These are phyloP conservation scores for Phytophthora multivora DNA, from an alignment of 352 stramenopile species.

Conservation along the genomic window DNA sequence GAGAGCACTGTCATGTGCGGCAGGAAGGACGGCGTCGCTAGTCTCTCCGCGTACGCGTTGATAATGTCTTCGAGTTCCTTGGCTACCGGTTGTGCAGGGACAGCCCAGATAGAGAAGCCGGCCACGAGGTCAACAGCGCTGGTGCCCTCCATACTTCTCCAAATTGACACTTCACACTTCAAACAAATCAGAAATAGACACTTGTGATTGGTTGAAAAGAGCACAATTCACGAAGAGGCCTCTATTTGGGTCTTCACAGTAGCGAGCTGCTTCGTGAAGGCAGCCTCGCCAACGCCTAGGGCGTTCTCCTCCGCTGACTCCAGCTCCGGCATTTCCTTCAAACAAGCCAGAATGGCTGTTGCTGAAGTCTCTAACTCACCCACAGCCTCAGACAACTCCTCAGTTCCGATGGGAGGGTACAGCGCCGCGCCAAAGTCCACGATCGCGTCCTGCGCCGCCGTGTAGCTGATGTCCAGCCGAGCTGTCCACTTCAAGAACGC, in stretches of 20 bases:
- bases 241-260: constrained; percentile 67
- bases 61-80: constrained; percentile 40
- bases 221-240: constrained; percentile 45
- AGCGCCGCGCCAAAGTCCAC: constrained; percentile 85
- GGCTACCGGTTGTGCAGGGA: constrained; percentile 25
- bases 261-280: constrained; percentile 62
- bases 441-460: constrained; percentile 60
- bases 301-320: constrained; percentile 39
- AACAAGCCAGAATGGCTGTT: constrained; percentile 45
- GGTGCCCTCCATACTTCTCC: constrained; percentile 30
- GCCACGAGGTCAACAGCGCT: constrained; percentile 40
- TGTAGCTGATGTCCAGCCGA: constrained; percentile 67
- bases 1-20: constrained; percentile 71
- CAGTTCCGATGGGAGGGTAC: constrained; percentile 73
- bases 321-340: constrained; percentile 61
- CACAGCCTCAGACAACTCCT: constrained; percentile 56
- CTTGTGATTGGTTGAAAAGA: constrained; percentile 14
- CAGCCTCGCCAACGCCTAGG: constrained; percentile 46
- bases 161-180: constrained; percentile 1
- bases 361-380: constrained; percentile 37
- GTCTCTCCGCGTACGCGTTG: constrained; percentile 36
- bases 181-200: neutral
- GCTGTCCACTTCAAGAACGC: constrained; percentile 77
- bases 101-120: constrained; percentile 70
- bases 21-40: constrained; percentile 50